Evolutionary conservation across 805 yeast genomes (phyloP).

Genomic region (Wickerhamomyces xylosicus): DNA sequence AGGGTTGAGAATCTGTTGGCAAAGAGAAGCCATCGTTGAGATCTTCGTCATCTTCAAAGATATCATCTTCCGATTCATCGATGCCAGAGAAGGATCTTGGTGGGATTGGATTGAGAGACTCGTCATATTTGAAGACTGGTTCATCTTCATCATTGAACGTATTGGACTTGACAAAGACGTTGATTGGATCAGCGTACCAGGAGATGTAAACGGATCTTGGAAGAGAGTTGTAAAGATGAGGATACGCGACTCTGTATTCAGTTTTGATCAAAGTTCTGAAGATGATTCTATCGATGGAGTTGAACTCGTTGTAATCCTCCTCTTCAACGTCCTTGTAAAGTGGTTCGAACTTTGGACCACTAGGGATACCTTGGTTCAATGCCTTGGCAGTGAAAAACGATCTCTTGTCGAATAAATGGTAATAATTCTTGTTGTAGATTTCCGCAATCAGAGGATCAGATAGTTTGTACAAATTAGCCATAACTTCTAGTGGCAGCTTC

Average conservation of each 20-base stretch:
- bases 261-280: slow-evolving; percentile 69
- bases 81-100: slow-evolving; percentile 19
- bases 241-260: slow-evolving; percentile 81
- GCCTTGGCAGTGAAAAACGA: slow-evolving; percentile 89
- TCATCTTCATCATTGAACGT: slow-evolving; percentile 24
- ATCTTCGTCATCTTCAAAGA: slow-evolving; percentile 22
- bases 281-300: slow-evolving; percentile 78
- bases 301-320: slow-evolving; percentile 83
- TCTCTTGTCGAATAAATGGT: slow-evolving; percentile 64
- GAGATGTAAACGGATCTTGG: slow-evolving; percentile 55
- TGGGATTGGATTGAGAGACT: slow-evolving; percentile 45
- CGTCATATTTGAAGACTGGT: slow-evolving; percentile 48
- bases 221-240: slow-evolving; percentile 71
- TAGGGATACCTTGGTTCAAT: slow-evolving; percentile 77
- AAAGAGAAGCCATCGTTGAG: slow-evolving; percentile 30
- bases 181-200: slow-evolving; percentile 55
- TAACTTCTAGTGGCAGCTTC: slow-evolving; percentile 48
- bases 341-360: slow-evolving; percentile 95
- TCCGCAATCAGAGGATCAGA: slow-evolving; percentile 65
- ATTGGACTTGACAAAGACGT: slow-evolving; percentile 35
- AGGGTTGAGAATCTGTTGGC: slow-evolving; percentile 32
- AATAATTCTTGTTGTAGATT: slow-evolving; percentile 37
- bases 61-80: slow-evolving; percentile 14
- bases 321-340: slow-evolving; percentile 55
- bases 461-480: slow-evolving; percentile 57